Conservation (phyloP, 1,284 basidiomycete genomes). For the Uromyces viciae-fabae region DNA sequence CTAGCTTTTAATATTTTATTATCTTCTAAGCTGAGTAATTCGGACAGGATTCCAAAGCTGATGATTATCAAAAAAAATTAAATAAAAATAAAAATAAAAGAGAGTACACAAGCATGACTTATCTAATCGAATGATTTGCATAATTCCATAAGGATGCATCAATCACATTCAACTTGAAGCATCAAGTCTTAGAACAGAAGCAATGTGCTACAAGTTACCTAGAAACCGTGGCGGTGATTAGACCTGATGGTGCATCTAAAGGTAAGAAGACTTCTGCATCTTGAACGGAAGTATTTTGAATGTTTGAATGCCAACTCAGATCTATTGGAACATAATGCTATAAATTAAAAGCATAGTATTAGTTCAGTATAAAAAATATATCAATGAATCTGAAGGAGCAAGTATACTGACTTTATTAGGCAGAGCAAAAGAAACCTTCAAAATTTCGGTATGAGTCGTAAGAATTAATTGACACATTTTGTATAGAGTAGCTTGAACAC, state of each 20-base stretch:
- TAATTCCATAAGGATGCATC: too few relatives aligned
- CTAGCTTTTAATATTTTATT: too few relatives aligned
- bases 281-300: slow-evolving; percentile 48
- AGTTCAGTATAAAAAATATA: not conserved
- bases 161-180: too few relatives aligned
- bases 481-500: slow-evolving; percentile 85
- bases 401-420: slow-evolving; percentile 66
- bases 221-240: slow-evolving; percentile 51
- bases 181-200: too few relatives aligned
- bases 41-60: too few relatives aligned
- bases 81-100: too few relatives aligned
- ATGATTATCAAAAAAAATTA: too few relatives aligned
- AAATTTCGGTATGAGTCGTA: slow-evolving; percentile 64
- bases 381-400: not conserved
- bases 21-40: too few relatives aligned
- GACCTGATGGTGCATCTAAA: slow-evolving; percentile 49
- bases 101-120: too few relatives aligned
- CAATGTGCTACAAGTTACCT: too few relatives aligned
- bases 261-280: slow-evolving; percentile 52
- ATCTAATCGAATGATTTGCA: too few relatives aligned
- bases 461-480: slow-evolving; percentile 73
- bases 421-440: slow-evolving; percentile 68
- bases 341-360: not conserved
- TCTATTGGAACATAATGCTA: slow-evolving; percentile 68
- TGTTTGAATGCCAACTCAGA: slow-evolving; percentile 47